Conservation (phyloP, 352 stramenopile genomes). For the Phytophthora meadii region DNA sequence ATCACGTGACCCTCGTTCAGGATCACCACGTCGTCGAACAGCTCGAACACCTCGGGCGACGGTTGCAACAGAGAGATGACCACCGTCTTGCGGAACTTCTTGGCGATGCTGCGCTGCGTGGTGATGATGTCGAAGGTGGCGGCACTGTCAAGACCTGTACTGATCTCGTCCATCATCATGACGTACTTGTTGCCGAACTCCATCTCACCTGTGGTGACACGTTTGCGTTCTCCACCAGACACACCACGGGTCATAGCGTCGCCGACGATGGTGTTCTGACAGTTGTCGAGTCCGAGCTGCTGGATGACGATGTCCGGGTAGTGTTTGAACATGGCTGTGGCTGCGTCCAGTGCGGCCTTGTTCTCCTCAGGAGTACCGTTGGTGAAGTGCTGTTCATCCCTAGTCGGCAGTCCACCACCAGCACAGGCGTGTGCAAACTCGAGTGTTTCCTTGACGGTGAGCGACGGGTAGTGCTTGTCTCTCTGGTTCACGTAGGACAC, state of each 20-base stretch:
- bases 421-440: slow-evolving; percentile 48
- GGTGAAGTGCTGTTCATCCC: slow-evolving; percentile 22
- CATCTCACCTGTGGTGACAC: slow-evolving; percentile 81
- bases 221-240: slow-evolving; percentile 78
- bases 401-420: slow-evolving; percentile 34
- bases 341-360: slow-evolving; percentile 29
- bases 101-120: slow-evolving; percentile 51
- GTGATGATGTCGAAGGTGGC: slow-evolving; percentile 73
- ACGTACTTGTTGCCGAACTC: slow-evolving; percentile 85
- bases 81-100: slow-evolving; percentile 56
- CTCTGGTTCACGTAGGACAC: slow-evolving; percentile 46
- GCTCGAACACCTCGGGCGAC: slow-evolving; percentile 90
- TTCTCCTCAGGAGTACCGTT: slow-evolving; percentile 45
- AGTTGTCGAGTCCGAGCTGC: slow-evolving; percentile 57
- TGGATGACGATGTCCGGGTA: slow-evolving; percentile 54
- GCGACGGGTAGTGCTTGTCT: slow-evolving; percentile 47
- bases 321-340: slow-evolving; percentile 38
- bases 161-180: slow-evolving; percentile 89
- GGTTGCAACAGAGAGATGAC: slow-evolving; percentile 90
- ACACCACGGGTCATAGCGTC: slow-evolving; percentile 71
- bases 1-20: slow-evolving; percentile 91
- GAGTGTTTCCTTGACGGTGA: slow-evolving; percentile 66
- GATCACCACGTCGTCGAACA: slow-evolving; percentile 95
- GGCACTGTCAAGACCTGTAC: slow-evolving; percentile 68
- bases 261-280: slow-evolving; percentile 72